Evolutionary conservation across 2,329 filamentous ascomycete genomes (phyloP).

Genomic region (Diaporthe batatas): DNA sequence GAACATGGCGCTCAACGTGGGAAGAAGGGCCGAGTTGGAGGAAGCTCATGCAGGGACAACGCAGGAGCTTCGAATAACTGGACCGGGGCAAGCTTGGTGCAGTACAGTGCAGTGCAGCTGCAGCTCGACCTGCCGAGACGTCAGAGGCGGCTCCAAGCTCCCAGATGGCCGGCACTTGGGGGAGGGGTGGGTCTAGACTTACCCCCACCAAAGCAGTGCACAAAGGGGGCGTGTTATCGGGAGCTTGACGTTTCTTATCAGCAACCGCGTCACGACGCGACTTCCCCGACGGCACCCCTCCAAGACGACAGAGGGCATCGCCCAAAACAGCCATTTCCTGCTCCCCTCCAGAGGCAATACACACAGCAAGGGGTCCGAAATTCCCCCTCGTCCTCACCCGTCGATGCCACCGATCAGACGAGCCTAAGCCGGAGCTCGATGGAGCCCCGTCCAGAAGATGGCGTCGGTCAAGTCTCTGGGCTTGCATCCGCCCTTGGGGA

Average conservation of each 20-base stretch:
- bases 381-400: not conserved
- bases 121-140: constrained; percentile 27
- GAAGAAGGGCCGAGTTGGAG: constrained; percentile 5
- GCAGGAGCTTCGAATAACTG: constrained; percentile 24
- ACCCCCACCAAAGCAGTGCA: not conserved
- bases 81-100: constrained; percentile 21
- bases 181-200: not conserved
- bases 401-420: constrained; percentile 4
- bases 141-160: constrained; percentile 39
- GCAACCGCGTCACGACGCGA: constrained; percentile 29
- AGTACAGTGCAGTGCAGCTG: not conserved
- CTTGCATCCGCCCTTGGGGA: constrained; percentile 78
- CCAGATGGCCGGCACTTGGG: constrained; percentile 6
- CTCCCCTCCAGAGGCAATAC: not conserved
- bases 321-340: not conserved
- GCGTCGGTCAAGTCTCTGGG: constrained; percentile 91
- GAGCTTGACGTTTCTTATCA: not conserved
- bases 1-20: constrained; percentile 39
- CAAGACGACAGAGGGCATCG: not conserved
- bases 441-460: constrained; percentile 68
- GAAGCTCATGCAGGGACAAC: constrained; percentile 35
- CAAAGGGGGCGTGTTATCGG: constrained; percentile 23
- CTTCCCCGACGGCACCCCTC: constrained; percentile 7
- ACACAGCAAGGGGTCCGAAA: not conserved
- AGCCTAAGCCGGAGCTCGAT: constrained; percentile 41